These are phyloP conservation scores for Sordariomycetes sp. DNA, from an alignment of 2,329 filamentous ascomycete species.

Conservation along the genomic window DNA sequence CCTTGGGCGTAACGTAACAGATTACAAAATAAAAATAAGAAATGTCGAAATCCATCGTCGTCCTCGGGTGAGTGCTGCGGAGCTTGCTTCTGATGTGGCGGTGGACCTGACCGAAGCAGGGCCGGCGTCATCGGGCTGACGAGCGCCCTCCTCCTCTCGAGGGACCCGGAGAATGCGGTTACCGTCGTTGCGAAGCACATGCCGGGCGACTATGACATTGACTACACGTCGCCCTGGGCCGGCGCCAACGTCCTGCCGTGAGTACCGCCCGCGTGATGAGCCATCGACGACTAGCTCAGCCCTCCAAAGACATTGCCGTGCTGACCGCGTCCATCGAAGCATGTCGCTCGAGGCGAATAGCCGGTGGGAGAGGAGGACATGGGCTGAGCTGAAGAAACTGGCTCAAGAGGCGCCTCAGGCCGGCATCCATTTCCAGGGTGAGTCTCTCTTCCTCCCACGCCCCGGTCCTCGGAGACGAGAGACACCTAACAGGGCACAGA, in stretches of 20 bases:
- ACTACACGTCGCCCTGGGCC: conserved; percentile 84
- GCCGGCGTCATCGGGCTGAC: conserved; percentile 40
- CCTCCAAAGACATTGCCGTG: neutral
- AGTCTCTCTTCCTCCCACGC: conserved; percentile 1
- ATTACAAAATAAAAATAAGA: too few relatives aligned
- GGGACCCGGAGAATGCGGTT: conserved; percentile 30
- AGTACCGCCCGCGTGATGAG: conserved; percentile 18
- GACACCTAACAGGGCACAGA: conserved; percentile 18
- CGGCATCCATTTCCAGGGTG: conserved; percentile 67
- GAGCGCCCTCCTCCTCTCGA: conserved; percentile 32
- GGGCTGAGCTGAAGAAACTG: conserved; percentile 47
- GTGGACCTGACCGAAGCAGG: conserved; percentile 10
- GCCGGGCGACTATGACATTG: conserved; percentile 84
- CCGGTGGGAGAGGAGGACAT: conserved; percentile 50
- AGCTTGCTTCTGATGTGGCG: neutral
- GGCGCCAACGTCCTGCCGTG: conserved; percentile 70
- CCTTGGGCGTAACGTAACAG: neutral
- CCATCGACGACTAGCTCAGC: neutral
- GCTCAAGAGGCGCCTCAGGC: conserved; percentile 57
- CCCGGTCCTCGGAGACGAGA: neutral
- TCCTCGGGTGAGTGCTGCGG: conserved; percentile 2
- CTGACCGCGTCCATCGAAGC: conserved; percentile 12
- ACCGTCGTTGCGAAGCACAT: conserved; percentile 78
- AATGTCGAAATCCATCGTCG: conserved; percentile 1
- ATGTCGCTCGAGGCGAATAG: conserved; percentile 28